These are phyloP conservation scores for Pseudogymnoascus sp. DNA, from an alignment of 2,329 filamentous ascomycete genomes.

Conservation along the genomic window DNA sequence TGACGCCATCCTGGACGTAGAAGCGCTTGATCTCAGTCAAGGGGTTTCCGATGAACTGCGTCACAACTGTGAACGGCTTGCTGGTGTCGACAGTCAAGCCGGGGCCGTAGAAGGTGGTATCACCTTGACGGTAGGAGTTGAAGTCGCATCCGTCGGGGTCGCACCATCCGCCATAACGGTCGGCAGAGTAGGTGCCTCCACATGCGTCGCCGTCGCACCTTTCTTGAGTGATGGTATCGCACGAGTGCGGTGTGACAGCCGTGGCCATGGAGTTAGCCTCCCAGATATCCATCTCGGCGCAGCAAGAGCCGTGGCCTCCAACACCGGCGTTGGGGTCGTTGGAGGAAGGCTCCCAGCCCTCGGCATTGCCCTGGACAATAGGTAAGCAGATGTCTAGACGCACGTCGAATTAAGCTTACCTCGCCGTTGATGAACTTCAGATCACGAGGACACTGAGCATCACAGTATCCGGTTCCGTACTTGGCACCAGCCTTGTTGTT, in stretches of 20 bases:
- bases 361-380: slow-evolving; percentile 40
- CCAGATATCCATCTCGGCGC: slow-evolving; percentile 61
- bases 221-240: slow-evolving; percentile 36
- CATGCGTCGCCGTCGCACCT: slow-evolving; percentile 36
- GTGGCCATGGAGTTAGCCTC: slow-evolving; percentile 53
- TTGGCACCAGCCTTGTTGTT: slow-evolving; percentile 49
- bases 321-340: slow-evolving; percentile 45
- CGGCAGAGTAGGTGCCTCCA: slow-evolving; percentile 30
- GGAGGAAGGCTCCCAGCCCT: slow-evolving; percentile 39
- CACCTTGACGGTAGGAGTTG: slow-evolving; percentile 53
- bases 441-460: slow-evolving; percentile 48
- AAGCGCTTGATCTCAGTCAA: slow-evolving; percentile 47
- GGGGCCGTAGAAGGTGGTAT: slow-evolving; percentile 47
- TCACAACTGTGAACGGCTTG: slow-evolving; percentile 48
- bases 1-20: slow-evolving; percentile 47
- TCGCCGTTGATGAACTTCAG: slow-evolving; percentile 46
- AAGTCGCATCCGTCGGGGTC: slow-evolving; percentile 57
- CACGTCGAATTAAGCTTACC: slow-evolving; percentile 33
- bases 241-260: slow-evolving; percentile 51
- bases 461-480: slow-evolving; percentile 57
- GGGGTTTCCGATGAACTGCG: slow-evolving; percentile 47
- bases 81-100: slow-evolving; percentile 46
- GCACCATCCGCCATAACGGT: slow-evolving; percentile 47
- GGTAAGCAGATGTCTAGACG: slow-evolving; percentile 19
- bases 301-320: slow-evolving; percentile 52